Percentiles rank a stretch among this genome's conserved stretches.
Conservation (phyloP, 805 yeast species). For the Saccharomycopsis fodiens region DNA sequence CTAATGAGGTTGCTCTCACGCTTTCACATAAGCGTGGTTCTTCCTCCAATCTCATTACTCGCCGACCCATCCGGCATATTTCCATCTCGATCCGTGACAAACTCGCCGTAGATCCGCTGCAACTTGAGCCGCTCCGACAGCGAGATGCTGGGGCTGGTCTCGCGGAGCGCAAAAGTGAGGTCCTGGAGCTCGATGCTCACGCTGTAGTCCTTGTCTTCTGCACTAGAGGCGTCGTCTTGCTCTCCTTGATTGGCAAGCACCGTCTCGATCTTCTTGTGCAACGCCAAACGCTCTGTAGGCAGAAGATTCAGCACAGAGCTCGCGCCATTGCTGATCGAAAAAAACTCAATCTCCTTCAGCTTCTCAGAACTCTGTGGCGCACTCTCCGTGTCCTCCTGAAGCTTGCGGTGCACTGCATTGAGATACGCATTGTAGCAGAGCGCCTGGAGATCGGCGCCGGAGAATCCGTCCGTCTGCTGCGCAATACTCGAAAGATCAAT, state of each 20-base stretch:
- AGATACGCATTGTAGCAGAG: constrained; percentile 85
- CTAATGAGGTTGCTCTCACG: too few relatives aligned
- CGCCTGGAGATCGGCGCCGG: constrained; percentile 96
- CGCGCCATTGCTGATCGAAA: constrained; percentile 26
- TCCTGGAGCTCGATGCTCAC: constrained; percentile 48
- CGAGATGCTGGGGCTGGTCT: constrained; percentile 89
- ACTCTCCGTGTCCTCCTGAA: constrained; percentile 36
- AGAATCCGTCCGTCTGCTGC: constrained; percentile 57
- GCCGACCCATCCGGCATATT: constrained; percentile 82
- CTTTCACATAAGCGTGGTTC: constrained; percentile 68
- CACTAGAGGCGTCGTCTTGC: not conserved
- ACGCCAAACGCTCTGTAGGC: constrained; percentile 34
- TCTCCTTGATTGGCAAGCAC: constrained; percentile 24
- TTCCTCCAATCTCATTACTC: constrained; percentile 74
- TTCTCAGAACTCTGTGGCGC: constrained; percentile 17
- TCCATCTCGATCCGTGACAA: constrained; percentile 73
- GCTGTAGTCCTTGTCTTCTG: constrained; percentile 21
- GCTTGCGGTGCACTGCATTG: constrained; percentile 69
- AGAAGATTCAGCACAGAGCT: constrained; percentile 24
- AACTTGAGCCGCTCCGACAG: constrained; percentile 59
- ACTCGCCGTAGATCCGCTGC: constrained; percentile 56
- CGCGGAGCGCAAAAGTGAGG: constrained; percentile 53
- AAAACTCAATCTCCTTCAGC: constrained; percentile 31
- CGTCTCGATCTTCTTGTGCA: constrained; percentile 37
- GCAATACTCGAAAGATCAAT: constrained; percentile 55